A percentile compares a stretch with the other conserved stretches of the same genome.
phyloP scores from a whole-genome alignment of 164 flowering plant genomes.

The Piper betle region DNA sequence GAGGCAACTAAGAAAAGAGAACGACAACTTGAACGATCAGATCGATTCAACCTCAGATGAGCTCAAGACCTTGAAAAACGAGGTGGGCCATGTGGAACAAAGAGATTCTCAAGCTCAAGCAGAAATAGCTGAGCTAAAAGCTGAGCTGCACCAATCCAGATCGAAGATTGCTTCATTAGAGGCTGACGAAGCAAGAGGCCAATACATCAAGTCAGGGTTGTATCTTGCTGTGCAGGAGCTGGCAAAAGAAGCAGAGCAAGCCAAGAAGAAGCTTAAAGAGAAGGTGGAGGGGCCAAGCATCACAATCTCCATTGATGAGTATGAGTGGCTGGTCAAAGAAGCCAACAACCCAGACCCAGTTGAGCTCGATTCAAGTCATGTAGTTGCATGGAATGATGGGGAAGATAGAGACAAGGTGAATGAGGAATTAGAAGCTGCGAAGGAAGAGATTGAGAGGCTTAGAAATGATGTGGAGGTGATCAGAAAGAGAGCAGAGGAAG shows the following conservation, averaged over 20 bases:
- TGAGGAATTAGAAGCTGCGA: slow-evolving; percentile 38
- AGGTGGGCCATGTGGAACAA: slow-evolving; percentile 15
- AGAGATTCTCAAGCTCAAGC: slow-evolving; percentile 32
- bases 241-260: slow-evolving; percentile 34
- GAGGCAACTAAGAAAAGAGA: slow-evolving; percentile 19
- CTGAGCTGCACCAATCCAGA: slow-evolving; percentile 23
- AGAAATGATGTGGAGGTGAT: slow-evolving; percentile 39
- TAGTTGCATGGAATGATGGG: slow-evolving; percentile 3
- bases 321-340: slow-evolving; percentile 19
- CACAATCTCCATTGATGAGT: slow-evolving; percentile 28
- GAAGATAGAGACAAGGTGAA: slow-evolving; percentile 26
- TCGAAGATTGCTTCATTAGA: slow-evolving; percentile 42
- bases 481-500: slow-evolving; percentile 34
- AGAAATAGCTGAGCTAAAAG: slow-evolving; percentile 34
- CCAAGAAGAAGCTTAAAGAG: slow-evolving; percentile 23
- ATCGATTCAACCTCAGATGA: slow-evolving; percentile 16
- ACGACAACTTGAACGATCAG: slow-evolving; percentile 9
- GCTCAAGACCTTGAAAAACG: slow-evolving; percentile 11
- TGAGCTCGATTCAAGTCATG: background rate
- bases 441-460: slow-evolving; percentile 22
- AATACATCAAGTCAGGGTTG: slow-evolving; percentile 18
- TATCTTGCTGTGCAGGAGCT: slow-evolving; percentile 33
- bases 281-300: slow-evolving; percentile 7
- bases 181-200: slow-evolving; percentile 37
- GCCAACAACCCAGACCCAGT: too few relatives aligned